phyloP scores from a whole-genome alignment of 1,284 basidiomycete species.

The Boletus austroedulis region DNA sequence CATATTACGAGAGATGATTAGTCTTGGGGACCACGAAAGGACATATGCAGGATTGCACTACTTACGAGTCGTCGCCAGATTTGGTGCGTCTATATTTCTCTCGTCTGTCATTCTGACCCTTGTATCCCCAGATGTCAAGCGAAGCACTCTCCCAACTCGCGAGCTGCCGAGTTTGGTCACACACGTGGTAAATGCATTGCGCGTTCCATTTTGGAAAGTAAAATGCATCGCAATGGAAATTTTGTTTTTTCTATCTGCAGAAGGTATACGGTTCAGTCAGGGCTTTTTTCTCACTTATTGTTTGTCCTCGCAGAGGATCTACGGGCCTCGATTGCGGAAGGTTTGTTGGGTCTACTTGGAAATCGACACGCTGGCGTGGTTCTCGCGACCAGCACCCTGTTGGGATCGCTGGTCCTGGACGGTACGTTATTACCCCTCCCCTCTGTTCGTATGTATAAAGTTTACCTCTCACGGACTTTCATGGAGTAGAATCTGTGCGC shows the following conservation, averaged over 20 bases:
- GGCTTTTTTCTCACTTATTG: not conserved
- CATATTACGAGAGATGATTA: conserved; percentile 18
- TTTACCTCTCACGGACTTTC: not conserved
- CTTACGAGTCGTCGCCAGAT: conserved; percentile 18
- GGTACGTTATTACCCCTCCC: conserved; percentile 12
- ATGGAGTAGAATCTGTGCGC: conserved; percentile 16
- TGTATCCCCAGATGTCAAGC: conserved; percentile 9
- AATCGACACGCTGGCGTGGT: conserved; percentile 22
- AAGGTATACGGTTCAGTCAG: conserved; percentile 17
- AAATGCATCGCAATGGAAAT: conserved; percentile 16
- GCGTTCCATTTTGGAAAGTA: conserved; percentile 15
- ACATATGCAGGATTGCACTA: conserved; percentile 27
- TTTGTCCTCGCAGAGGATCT: conserved; percentile 7
- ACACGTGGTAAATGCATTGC: conserved; percentile 18
- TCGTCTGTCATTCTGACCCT: too few relatives aligned
- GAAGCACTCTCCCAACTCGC: not conserved
- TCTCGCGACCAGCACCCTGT: conserved; percentile 11
- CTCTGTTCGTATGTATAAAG: not conserved
- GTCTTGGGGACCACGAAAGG: conserved; percentile 2
- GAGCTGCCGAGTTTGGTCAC: conserved; percentile 11
- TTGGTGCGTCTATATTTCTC: conserved; percentile 21
- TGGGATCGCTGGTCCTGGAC: conserved; percentile 13
- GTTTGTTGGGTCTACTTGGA: conserved; percentile 18
- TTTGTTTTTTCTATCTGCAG: not conserved
- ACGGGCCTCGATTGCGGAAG: conserved; percentile 8